Conservation (phyloP, 148 eudicot species). For the Pharnaceum exiguum region DNA sequence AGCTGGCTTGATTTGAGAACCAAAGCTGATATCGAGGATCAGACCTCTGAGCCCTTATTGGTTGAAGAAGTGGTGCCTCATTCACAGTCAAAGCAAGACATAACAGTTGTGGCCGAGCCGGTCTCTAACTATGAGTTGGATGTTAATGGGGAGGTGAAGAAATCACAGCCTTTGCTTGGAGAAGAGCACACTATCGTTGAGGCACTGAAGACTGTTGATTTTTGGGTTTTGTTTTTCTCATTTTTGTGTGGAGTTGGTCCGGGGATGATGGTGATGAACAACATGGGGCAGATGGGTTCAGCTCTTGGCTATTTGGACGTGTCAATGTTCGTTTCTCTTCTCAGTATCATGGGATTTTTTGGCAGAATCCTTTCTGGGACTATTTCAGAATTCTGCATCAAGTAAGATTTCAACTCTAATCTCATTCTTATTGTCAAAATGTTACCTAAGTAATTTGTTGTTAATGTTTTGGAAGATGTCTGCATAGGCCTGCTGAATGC, state of each 20-base stretch:
- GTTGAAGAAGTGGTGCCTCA: constrained; percentile 14
- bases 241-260: constrained; percentile 92
- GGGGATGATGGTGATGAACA: constrained; percentile 88
- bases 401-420: constrained; percentile 42
- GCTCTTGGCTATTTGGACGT: constrained; percentile 86
- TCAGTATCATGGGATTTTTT: constrained; percentile 86
- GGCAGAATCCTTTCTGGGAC: constrained; percentile 84
- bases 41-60: constrained; percentile 36
- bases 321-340: constrained; percentile 80
- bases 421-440: not conserved
- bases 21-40: constrained; percentile 35
- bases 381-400: constrained; percentile 78
- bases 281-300: constrained; percentile 93
- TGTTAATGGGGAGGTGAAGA: constrained; percentile 19
- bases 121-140: constrained; percentile 10
- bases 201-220: constrained; percentile 64
- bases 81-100: constrained; percentile 8
- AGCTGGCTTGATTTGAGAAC: constrained; percentile 12
- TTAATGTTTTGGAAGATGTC: not conserved
- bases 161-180: constrained; percentile 50
- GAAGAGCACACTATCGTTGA: constrained; percentile 86
- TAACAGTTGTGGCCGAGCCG: constrained; percentile 5
- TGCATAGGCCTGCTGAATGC: not conserved
- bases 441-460: not conserved
- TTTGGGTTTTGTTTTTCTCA: constrained; percentile 82